Base-by-base conservation (phyloP, 139 green algal species). In the Bryopsis sp. region DNA sequence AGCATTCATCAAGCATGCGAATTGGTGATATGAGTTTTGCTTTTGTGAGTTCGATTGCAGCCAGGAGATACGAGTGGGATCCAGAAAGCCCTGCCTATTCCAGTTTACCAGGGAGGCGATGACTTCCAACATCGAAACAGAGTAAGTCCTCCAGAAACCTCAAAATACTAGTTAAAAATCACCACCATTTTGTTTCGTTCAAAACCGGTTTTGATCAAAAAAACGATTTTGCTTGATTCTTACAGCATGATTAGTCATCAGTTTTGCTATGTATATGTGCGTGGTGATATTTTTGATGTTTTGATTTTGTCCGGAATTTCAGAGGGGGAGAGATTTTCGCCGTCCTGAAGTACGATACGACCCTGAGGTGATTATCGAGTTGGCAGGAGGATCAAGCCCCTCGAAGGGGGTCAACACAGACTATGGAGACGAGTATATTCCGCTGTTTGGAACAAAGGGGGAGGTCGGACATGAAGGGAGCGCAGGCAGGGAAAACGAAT, bases 391-490 rank as follows among this genome's bases (percentile, higher is more conserved):
- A 33, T 28, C 43, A 19, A 31, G 43, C 5, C 19, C 59, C 22
- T 67, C 59, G 19, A 67, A 39, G 15, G 59, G 22, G 15, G 59
- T 67, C 4, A 67, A 67, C 33, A 31, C 59, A 48, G 59, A 67
- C 31, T 67, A 67, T 46, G 59, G 59, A 48, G 59, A 67, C 29
- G 59, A 67, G 29, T 67, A 67, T 31, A 31, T 67, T 47, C 28
- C 31, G 8, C 33, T 26, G 6, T 67, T 67, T 47, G 59, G 59
- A 11, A 11, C 43, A 54, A 54, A n/a, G n/a, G n/a, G n/a, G n/a
- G 43, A 54, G 19, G 43, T 54, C 15, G 43, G 19, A 54, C 43
- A 19, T 54, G 15, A 54, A 54, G 43, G 19, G 43, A 54, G 43
- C n/a, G n/a, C n/a, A n/a, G n/a, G n/a, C n/a, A n/a, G n/a, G n/a